Base-by-base conservation (phyloP, 441 rosid species). In the Arabidopsis hybrid region DNA sequence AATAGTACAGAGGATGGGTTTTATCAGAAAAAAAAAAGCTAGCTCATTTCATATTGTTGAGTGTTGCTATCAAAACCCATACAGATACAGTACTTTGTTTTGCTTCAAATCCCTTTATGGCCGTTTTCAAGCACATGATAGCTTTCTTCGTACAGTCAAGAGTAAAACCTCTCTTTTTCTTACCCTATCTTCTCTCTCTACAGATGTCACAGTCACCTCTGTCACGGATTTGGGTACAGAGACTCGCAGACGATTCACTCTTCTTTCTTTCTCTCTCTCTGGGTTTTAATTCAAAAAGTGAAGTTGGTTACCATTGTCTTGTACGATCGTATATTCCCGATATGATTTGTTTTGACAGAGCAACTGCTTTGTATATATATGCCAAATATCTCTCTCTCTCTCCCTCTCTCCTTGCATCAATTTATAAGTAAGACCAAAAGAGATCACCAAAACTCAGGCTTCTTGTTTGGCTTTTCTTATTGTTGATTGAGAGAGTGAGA, bases 181-280 rank as follows among this genome's bases (percentile, higher is more conserved):
- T 17, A 49, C 29, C 53, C 36, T 43, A 78, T 26, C 66, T 53
- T 26, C 66, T 53, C 60, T 76, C 9, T 65, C 71, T 47, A 76
- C 74, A 71, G 51, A 77, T 53, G 80, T 75, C 90, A 49, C 29
- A 79, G 88, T 59, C 85, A 72, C 74, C 70, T 61, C 85, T 83
- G 85, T 69, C 69, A 77, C 83, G 72, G 87, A 86, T 88, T 80
- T 81, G 79, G 11, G 80, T 80, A 57, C 85, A 66, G 77, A 79
- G 77, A 79, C 58, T 76, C 76, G 49, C 13, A 42, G 72, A 60
- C 47, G 72, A 60, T 64, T 58, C 76, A 62, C 73, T 60, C 60
- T 65, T 56, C 32, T 21, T 38, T 50, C 32, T 52, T 59, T 57
- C 14, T n/a, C 17, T 45, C 58, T 61, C 69, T 68, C 18, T 13